Evolutionary conservation across 495 filamentous ascomycete genomes (phyloP).

Genomic region (Neurospora hispaniola): DNA sequence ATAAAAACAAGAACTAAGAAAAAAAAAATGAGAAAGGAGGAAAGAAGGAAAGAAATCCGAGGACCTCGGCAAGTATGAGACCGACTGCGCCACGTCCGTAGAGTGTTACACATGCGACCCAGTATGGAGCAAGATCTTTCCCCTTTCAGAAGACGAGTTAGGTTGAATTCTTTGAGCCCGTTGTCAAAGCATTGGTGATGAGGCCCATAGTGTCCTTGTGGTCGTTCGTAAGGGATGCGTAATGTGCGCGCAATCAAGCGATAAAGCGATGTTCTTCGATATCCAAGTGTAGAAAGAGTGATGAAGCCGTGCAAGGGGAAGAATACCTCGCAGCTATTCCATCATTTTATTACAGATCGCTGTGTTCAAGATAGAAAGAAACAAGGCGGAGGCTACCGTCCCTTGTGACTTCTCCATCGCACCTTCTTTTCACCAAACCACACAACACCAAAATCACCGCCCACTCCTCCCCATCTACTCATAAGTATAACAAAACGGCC

Average conservation of each 20-base stretch:
- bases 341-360: neutral
- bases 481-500: constrained; percentile 43
- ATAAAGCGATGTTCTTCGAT: neutral
- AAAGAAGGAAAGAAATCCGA: neutral
- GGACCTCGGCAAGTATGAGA: neutral
- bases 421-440: neutral
- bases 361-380: neutral
- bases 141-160: neutral
- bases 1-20: no score
- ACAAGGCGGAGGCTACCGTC: neutral
- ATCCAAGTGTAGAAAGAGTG: neutral
- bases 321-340: neutral
- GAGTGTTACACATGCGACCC: neutral
- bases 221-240: neutral
- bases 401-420: neutral
- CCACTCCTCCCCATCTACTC: constrained; percentile 13
- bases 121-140: neutral
- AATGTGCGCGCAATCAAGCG: neutral
- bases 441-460: neutral
- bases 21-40: no score
- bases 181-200: neutral
- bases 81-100: neutral
- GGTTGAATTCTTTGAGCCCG: neutral
- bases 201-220: neutral
- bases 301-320: neutral